These are phyloP conservation scores for barley (Hordeum vulgare) DNA, from an alignment of 176 grass and related monocot species.

Conservation along the genomic window DNA sequence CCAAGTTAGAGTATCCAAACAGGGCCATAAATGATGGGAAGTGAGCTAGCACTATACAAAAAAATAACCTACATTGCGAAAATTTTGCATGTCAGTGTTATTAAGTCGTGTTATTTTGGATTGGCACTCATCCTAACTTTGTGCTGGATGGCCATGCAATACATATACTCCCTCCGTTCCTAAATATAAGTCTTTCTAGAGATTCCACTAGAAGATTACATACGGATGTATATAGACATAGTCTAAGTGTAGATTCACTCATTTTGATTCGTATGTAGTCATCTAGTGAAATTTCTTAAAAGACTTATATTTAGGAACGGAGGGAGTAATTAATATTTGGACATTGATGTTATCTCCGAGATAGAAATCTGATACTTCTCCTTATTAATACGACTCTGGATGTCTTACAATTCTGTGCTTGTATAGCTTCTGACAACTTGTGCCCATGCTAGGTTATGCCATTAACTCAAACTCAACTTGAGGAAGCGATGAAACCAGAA, in stretches of 20 bases:
- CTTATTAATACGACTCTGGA: background rate
- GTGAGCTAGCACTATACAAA: background rate
- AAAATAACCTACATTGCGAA: background rate
- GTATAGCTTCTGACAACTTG: conserved; percentile 16
- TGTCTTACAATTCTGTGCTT: conserved; percentile 12
- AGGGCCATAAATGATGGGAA: background rate
- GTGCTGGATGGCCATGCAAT: background rate
- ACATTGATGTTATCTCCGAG: background rate
- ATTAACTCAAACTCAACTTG: conserved; percentile 96
- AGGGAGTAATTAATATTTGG: background rate
- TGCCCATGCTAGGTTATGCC: conserved; percentile 65
- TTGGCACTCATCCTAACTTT: background rate
- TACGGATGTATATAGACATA: too few species aligned
- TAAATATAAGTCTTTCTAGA: too few species aligned
- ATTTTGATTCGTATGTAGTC: too few species aligned
- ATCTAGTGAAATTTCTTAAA: too few species aligned
- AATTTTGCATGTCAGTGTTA: background rate
- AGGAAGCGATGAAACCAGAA: conserved; percentile 90
- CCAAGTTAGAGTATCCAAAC: too few species aligned
- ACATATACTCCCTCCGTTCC: too few species aligned
- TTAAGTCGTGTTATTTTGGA: background rate
- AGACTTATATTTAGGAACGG: too few species aligned
- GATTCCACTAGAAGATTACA: too few species aligned
- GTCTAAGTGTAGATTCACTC: too few species aligned
- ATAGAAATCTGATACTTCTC: background rate